Evolutionary conservation across 371 early-diverging fungal species (phyloP).

Genomic region (Rhizopus arrhizus): DNA sequence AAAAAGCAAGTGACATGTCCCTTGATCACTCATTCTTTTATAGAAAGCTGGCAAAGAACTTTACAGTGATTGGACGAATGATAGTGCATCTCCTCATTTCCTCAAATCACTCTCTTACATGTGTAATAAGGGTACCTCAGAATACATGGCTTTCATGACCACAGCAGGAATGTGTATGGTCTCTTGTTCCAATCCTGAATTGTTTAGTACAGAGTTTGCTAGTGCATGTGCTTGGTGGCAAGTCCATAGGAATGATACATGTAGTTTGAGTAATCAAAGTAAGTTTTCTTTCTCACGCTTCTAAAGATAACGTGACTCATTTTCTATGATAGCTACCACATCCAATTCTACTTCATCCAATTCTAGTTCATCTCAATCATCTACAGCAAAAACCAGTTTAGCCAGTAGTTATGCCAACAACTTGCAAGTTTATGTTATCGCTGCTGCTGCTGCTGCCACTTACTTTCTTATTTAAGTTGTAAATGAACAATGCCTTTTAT

Average conservation of each 20-base stretch:
- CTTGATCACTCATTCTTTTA: not conserved
- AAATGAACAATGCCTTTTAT: no score
- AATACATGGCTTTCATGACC: conserved; percentile 38
- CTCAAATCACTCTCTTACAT: conserved; percentile 31
- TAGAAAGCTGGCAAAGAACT: conserved; percentile 16
- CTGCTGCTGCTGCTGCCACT: not conserved
- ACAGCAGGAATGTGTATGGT: conserved; percentile 41
- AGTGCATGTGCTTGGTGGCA: conserved; percentile 29
- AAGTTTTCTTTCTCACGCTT: not conserved
- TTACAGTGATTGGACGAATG: conserved; percentile 27
- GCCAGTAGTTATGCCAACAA: not conserved
- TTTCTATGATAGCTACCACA: no score
- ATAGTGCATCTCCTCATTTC: conserved; percentile 32
- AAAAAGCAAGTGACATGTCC: not conserved
- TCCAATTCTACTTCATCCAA: not conserved
- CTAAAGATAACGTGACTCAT: not conserved
- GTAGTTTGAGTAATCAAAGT: not conserved
- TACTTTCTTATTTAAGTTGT: not conserved
- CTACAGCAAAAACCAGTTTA: not conserved
- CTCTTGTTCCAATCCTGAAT: conserved; percentile 25
- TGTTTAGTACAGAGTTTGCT: conserved; percentile 23
- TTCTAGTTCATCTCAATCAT: not conserved
- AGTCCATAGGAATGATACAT: conserved; percentile 22
- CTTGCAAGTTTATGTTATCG: not conserved
- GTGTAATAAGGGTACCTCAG: conserved; percentile 27